These are phyloP conservation scores for Gnaphalium uliginosum DNA, from an alignment of 129 eudicot genomes.

Conservation along the genomic window DNA sequence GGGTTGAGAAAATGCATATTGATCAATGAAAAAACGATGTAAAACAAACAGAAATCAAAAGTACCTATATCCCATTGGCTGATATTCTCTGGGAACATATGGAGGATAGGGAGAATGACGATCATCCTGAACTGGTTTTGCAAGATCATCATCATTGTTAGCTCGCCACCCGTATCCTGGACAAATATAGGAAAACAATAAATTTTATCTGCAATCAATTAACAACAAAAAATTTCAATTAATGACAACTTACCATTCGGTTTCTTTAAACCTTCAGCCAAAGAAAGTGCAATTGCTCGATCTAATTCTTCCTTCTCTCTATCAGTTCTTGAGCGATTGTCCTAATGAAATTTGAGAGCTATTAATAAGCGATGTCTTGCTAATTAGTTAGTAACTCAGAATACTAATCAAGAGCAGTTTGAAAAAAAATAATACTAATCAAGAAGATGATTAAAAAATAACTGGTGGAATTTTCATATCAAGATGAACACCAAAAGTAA, in stretches of 20 bases:
- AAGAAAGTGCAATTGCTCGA: constrained; percentile 78
- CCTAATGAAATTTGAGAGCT: constrained; percentile 45
- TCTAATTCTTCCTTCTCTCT: constrained; percentile 90
- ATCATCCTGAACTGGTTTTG: constrained; percentile 53
- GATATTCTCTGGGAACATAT: constrained; percentile 56
- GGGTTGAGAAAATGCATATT: constrained; percentile 11
- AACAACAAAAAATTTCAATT: constrained; percentile 6
- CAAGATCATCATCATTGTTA: constrained; percentile 56
- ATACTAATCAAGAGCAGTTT: constrained; percentile 17
- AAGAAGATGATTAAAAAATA: background rate
- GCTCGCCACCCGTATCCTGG: constrained; percentile 60
- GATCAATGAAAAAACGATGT: background rate
- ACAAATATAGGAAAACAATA: constrained; percentile 17
- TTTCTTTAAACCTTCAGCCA: constrained; percentile 73
- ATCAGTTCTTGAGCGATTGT: constrained; percentile 62
- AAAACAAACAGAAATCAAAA: constrained; percentile 5
- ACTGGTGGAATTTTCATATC: constrained; percentile 29
- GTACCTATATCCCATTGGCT: constrained; percentile 62
- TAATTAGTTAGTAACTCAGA: constrained; percentile 3
- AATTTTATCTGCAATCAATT: background rate
- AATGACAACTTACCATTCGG: constrained; percentile 51
- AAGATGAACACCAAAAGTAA: constrained; percentile 29
- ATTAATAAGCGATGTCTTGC: constrained; percentile 4
- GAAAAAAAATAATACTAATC: too few relatives aligned
- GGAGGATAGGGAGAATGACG: constrained; percentile 64